Evolutionary conservation across 768 basidiomycete genomes (phyloP), one percentile per base, ranked within the genome.

Genomic region (Phaeotremella skinneri): DNA sequence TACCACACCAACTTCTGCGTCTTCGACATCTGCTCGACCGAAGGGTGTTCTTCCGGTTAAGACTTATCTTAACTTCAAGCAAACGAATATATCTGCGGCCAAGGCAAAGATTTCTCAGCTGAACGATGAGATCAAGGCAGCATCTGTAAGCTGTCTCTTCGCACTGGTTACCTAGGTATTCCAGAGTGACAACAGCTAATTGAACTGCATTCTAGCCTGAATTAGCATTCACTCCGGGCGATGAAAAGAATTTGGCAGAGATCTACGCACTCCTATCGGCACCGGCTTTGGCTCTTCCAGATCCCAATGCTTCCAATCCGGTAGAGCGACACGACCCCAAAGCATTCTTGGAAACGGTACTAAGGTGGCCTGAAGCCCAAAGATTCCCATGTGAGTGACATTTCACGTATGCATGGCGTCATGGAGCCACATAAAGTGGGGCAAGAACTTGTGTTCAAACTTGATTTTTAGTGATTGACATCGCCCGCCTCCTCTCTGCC

Each of bases 381-480:
- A 61, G 75, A 20, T 76, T 76, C 67, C 75, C 75, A 34, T 55
- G 74, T 74, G 48, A 63, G 73, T 52, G 16, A 41, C 43, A 31
- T 43, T 49, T 47, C 52, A 39, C 32, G 17, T 11, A 55, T n/a
- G 39, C 4, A 20, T 2, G 54, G 13, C 43, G 21, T 13, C 7
- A 45, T 45, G 13, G 21, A 7, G 34, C 34, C 34, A 37, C 17
- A 7, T 7, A 37, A 7, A 37, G 9, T 37, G 9, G 7, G 9
- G 34, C 34, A 7, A 17, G 17, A 7, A 37, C 23, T 20, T 45
- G 11, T 20, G 11, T 45, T 6, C 43, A n/a, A n/a, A n/a, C n/a
- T n/a, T n/a, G n/a, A n/a, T n/a, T n/a, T n/a, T 0, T 37, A 91
- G 90, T 93, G 13, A 84, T 98, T 69, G 94, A 98, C 70, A 82